Evolutionary conservation across 345 rosid species (phyloP), one percentile per base, ranked within the genome.

Genomic region (Luvunga scandens): DNA sequence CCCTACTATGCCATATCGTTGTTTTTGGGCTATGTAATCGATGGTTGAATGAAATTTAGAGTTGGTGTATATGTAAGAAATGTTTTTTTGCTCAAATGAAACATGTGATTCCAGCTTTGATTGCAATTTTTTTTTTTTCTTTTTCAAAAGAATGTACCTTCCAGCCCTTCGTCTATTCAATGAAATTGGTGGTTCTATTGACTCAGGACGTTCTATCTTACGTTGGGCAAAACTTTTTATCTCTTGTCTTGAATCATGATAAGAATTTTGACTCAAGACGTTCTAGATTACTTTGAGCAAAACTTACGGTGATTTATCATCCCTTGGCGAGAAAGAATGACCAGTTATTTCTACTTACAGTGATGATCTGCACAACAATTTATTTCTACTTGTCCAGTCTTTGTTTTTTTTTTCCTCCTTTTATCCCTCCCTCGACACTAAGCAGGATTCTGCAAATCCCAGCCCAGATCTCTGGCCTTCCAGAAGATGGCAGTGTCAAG

Each of bases 351-450:
- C 45, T 9, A 10, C 45, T 45, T 45, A 13, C 2, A 45, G 50
- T 45, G 50, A 45, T 45, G 50, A 45, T 45, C 18, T 10, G 50
- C 18, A 45, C 16, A 45, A 0, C 50, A 45, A 45, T 45, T 45
- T 3, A 45, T 45, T 45, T 45, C 50, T 0, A 12, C 50, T 39
- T 9, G 45, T 1, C n/a, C n/a, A n/a, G n/a, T n/a, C n/a, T n/a
- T 7, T 39, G 6, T 34, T 4, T 34, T 34, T 34, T 34, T 34
- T 5, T 0, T 1, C 0, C 38, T 0, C 1, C 0, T 0, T n/a
- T n/a, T n/a, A n/a, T n/a, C n/a, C n/a, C n/a, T n/a, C n/a, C 33
- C 33, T 33, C 5, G 50, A 42, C 14, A 3, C 50, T 12, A 12
- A 10, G 50, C 50, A 42, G 12, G 50, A 42, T 45, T 45, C 50